Percentiles rank a stretch among this genome's conserved stretches.
Evolutionary conservation across 2,329 filamentous ascomycete species (phyloP).

Genomic region (Arthrobotrys sinensis): DNA sequence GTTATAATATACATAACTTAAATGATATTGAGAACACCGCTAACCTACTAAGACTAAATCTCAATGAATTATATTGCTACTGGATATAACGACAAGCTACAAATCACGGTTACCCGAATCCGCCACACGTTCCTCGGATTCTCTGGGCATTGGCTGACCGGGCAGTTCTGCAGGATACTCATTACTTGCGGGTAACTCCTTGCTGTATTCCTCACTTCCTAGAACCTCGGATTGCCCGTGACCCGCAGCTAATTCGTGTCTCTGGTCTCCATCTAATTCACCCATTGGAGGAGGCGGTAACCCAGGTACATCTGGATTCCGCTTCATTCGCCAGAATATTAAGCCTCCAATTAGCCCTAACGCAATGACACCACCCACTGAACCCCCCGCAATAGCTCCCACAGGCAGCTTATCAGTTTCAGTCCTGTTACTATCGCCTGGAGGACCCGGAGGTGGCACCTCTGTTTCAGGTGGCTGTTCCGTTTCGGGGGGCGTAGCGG

Average conservation of each 20-base stretch:
- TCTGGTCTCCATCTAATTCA: not conserved
- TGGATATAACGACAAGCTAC: no score
- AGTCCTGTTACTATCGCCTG: not conserved
- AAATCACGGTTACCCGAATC: no score
- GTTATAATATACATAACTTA: no score
- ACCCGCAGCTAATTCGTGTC: not conserved
- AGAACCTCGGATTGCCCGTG: not conserved
- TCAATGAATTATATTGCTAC: no score
- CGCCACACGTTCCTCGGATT: not conserved
- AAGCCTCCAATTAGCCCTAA: constrained; percentile 1
- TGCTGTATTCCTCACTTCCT: not conserved
- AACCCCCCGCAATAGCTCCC: constrained; percentile 5
- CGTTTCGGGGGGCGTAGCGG: not conserved
- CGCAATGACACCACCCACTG: not conserved
- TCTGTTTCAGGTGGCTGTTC: not conserved
- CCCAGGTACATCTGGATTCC: not conserved
- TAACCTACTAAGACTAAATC: no score
- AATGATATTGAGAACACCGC: no score
- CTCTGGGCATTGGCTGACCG: not conserved
- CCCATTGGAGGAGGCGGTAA: not conserved
- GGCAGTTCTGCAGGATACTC: not conserved
- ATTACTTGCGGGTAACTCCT: not conserved
- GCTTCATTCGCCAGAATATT: constrained; percentile 4
- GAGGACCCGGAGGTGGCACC: not conserved
- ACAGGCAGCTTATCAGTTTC: not conserved